phyloP scores from a whole-genome alignment of 179 eudicot genomes.

The Silene coronaria region DNA sequence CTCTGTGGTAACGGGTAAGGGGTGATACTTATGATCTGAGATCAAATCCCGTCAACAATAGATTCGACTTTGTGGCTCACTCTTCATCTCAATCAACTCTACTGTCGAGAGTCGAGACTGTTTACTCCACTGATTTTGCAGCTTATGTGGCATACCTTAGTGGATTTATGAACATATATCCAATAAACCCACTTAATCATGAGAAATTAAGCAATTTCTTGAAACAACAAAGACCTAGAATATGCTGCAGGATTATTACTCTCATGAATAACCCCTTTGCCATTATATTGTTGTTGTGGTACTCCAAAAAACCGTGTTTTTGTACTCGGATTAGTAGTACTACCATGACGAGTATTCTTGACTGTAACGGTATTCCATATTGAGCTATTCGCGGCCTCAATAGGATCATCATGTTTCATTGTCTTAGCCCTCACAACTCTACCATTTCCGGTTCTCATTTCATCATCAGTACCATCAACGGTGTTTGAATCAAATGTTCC shows the following conservation, averaged over 20 bases:
- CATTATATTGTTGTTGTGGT: not conserved
- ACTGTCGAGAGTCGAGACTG: not conserved
- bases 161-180: not conserved
- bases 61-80: no score
- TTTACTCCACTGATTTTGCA: not conserved
- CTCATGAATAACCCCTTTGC: not conserved
- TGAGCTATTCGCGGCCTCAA: slow-evolving; percentile 55
- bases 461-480: no score
- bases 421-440: slow-evolving; percentile 36
- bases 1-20: not conserved
- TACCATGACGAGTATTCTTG: not conserved
- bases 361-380: slow-evolving; percentile 35
- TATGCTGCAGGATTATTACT: slow-evolving; percentile 1
- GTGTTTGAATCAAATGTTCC: not conserved
- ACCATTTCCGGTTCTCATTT: slow-evolving; percentile 21
- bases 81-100: not conserved
- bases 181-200: slow-evolving; percentile 3
- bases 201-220: not conserved
- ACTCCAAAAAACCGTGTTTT: slow-evolving; percentile 3
- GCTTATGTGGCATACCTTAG: slow-evolving; percentile 2
- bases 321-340: not conserved
- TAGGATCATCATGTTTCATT: slow-evolving; percentile 46
- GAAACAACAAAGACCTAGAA: slow-evolving; percentile 8
- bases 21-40: no score
- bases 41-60: no score